Conservation (phyloP, 345 rosid species). For the Luvunga scandens region DNA sequence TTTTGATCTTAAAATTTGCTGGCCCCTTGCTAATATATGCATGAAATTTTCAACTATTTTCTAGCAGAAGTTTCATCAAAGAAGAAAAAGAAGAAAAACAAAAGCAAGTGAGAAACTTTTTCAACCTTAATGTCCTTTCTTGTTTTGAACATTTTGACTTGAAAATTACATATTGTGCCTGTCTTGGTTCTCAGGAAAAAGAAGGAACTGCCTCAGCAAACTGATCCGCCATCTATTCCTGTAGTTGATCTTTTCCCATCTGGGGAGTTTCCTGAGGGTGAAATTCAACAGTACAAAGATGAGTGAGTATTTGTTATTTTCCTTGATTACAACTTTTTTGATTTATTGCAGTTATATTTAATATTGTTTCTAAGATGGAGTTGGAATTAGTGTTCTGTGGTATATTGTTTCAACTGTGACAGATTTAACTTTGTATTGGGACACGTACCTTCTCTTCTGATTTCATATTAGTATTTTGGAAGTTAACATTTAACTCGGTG, state of each 20-base stretch:
- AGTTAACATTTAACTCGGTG: not conserved
- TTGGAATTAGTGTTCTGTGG: not conserved
- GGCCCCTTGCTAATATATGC: constrained; percentile 4
- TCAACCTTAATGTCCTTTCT: not conserved
- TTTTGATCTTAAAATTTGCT: not conserved
- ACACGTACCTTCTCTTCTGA: not conserved
- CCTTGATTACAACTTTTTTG: not conserved
- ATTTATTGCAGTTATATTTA: not conserved
- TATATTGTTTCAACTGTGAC: not conserved
- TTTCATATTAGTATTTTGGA: not conserved
- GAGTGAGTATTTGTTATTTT: constrained; percentile 58
- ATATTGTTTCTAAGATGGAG: not conserved
- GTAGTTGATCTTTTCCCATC: constrained; percentile 75
- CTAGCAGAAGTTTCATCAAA: constrained; percentile 35
- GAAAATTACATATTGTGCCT: not conserved
- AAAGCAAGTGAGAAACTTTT: constrained; percentile 76
- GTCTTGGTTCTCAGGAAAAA: constrained; percentile 56
- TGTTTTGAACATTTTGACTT: not conserved
- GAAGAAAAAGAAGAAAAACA: constrained; percentile 96
- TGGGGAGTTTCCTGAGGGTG: constrained; percentile 96
- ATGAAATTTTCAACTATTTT: not conserved
- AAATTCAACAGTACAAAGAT: constrained; percentile 91
- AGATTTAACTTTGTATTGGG: not conserved
- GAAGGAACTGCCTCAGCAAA: constrained; percentile 73
- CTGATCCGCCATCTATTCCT: constrained; percentile 86